Evolutionary conservation across 2,329 filamentous ascomycete species (phyloP).

Genomic region (Diaporthe citrichinensis): DNA sequence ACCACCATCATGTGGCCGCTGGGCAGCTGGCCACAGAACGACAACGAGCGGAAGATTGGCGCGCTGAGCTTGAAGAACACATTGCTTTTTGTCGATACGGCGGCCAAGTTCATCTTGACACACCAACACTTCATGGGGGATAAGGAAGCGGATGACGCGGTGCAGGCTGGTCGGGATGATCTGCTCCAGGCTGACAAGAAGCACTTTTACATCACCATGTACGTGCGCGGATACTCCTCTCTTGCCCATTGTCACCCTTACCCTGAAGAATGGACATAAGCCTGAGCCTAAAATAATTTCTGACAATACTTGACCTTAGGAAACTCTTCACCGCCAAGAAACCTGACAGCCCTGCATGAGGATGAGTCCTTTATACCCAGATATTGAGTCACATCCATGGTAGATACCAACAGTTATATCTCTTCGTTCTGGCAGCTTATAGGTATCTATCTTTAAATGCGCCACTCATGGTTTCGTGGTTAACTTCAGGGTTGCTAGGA

Average conservation of each 20-base stretch:
- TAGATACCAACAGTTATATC: no score
- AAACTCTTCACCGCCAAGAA: neutral
- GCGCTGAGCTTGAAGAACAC: neutral
- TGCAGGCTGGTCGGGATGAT: neutral
- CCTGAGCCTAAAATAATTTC: neutral
- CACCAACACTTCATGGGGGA: neutral
- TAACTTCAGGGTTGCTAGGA: no score
- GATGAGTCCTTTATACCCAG: neutral
- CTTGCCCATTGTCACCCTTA: neutral
- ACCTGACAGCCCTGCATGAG: neutral
- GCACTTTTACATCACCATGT: neutral
- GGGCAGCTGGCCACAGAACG: neutral
- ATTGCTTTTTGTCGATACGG: neutral
- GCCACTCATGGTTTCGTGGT: no score
- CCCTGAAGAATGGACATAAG: neutral
- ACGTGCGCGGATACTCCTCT: neutral
- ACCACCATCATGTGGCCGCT: neutral
- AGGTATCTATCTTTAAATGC: no score
- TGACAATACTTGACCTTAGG: neutral
- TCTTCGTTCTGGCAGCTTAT: no score
- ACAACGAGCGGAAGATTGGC: neutral
- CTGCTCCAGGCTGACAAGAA: neutral
- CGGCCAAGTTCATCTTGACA: neutral
- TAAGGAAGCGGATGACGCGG: neutral
- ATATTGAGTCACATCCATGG: no score